phyloP scores from a whole-genome alignment of 2,329 filamentous ascomycete species.

The Exophiala dermatitidis region DNA sequence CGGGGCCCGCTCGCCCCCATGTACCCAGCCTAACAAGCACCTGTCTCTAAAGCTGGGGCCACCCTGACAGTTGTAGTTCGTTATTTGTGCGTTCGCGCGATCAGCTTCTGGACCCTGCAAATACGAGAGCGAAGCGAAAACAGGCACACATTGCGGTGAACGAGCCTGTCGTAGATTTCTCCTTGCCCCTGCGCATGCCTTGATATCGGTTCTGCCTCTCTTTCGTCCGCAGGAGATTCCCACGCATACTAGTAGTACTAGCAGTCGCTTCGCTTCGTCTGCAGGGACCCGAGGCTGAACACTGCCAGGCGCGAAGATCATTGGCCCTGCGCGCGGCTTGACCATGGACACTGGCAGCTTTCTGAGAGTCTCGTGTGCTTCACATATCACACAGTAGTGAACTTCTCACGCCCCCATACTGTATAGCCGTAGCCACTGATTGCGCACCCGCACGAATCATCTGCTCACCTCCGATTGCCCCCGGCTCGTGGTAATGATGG shows the following conservation, averaged over 20 bases:
- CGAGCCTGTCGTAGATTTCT: not conserved
- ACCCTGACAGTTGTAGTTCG: not conserved
- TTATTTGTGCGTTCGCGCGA: not conserved
- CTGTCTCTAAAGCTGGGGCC: not conserved
- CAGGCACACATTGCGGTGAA: not conserved
- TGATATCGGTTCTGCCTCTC: not conserved
- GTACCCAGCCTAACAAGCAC: not conserved
- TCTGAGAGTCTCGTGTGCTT: not conserved
- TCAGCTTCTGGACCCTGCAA: constrained; percentile 15
- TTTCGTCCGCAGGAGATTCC: not conserved
- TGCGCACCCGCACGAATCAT: too few species aligned
- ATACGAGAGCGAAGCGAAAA: constrained; percentile 11
- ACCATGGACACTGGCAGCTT: constrained; percentile 4
- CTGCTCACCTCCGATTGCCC: too few species aligned
- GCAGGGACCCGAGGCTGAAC: constrained; percentile 11
- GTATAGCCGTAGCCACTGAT: too few species aligned
- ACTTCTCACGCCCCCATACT: too few species aligned
- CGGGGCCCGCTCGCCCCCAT: not conserved
- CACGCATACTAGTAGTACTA: constrained; percentile 1
- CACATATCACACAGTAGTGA: too few species aligned
- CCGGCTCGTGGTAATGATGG: too few species aligned
- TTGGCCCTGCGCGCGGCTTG: constrained; percentile 10
- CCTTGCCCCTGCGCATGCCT: constrained; percentile 10
- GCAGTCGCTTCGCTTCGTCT: constrained; percentile 14
- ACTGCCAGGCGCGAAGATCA: constrained; percentile 12